A percentile compares a stretch with the other conserved stretches of the same genome.
These are phyloP conservation scores for Ustilago crameri DNA, from an alignment of 1,284 basidiomycete genomes.

Conservation along the genomic window DNA sequence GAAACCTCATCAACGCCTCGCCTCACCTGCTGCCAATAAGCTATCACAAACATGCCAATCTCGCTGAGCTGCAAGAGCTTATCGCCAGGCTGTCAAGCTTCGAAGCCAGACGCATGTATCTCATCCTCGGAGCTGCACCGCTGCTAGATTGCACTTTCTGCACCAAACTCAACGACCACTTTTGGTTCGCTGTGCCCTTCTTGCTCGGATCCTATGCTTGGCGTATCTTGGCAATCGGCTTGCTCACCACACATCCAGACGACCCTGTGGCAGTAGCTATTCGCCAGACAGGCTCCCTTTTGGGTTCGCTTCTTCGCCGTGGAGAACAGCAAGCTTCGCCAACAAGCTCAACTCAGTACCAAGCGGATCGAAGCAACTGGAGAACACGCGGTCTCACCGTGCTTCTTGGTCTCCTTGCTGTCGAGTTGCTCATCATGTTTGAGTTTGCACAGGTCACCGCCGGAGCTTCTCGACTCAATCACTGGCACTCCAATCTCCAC, in stretches of 20 bases:
- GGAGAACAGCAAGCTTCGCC: slow-evolving; percentile 1
- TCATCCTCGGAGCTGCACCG: slow-evolving; percentile 33
- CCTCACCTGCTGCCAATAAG: slow-evolving; percentile 27
- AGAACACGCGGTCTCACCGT: slow-evolving; percentile 14
- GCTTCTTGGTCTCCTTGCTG: slow-evolving; percentile 13
- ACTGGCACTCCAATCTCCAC: slow-evolving; percentile 47
- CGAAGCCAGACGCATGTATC: slow-evolving; percentile 39
- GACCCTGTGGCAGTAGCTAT: slow-evolving; percentile 42
- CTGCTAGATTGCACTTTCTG: slow-evolving; percentile 45
- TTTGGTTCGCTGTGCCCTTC: slow-evolving; percentile 37
- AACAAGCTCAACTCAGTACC: neutral
- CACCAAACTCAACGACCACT: slow-evolving; percentile 29
- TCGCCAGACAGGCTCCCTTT: slow-evolving; percentile 17
- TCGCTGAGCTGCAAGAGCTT: slow-evolving; percentile 38
- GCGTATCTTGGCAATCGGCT: slow-evolving; percentile 40
- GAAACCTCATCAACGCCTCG: slow-evolving; percentile 26
- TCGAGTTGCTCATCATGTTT: slow-evolving; percentile 41
- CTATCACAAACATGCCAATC: slow-evolving; percentile 7
- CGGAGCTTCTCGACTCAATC: slow-evolving; percentile 22
- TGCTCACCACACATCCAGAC: slow-evolving; percentile 36
- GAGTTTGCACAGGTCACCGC: slow-evolving; percentile 39
- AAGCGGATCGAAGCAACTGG: slow-evolving; percentile 41
- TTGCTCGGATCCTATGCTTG: slow-evolving; percentile 31
- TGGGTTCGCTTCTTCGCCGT: slow-evolving; percentile 2
- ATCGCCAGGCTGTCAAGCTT: slow-evolving; percentile 45